Evolutionary conservation across 1,284 basidiomycete genomes (phyloP), one percentile per base, ranked within the genome.

Genomic region (Apiotrichum domesticum): DNA sequence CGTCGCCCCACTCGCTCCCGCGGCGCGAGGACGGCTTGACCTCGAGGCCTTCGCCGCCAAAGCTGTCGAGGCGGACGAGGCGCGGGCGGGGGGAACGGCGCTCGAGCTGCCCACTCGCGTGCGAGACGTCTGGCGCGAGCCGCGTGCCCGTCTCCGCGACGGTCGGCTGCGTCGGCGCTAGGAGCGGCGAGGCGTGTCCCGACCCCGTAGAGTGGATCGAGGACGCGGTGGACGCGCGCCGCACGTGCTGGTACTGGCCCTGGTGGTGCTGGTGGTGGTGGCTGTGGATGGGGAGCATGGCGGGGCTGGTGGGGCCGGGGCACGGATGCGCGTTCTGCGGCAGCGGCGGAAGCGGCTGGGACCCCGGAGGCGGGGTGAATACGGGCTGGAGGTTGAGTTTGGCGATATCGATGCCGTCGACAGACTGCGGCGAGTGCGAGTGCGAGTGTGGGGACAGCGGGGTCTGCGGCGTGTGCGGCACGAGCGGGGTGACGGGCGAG

Each of bases 21-120:
- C 15, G 35, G 4, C 52, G 44, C 10, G 35, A 21, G 11, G 63
- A 48, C 6, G 69, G 71, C 52, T 71, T 73, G 29, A 55, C 55
- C 46, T 58, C 54, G 58, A 73, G 55, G 5, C 71, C 71, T 29
- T 71, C 68, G 32, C 71, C 71, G 43, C 71, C 71, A 37, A 73
- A 60, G 58, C 66, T 68, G 2, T 68, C 66, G 29, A 73, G 55
- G 49, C 63, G 68, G 58, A 8, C 29, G 33, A 51, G 50, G 42
- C 57, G 55, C 33, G 39, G 47, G n/a, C 54, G 56, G 43, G 55
- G 63, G 21, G 63, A 63, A 9, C 51, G 62, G 41, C 69, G 52
- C 58, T 66, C 63, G 54, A 73, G 61, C 53, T 71, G 71, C 32
- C 71, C 71, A n/a, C 37, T 11, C 64, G 3, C 61, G 61, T 35